Conservation (phyloP, 2,329 filamentous ascomycete genomes). For the Fusarium sp. region DNA sequence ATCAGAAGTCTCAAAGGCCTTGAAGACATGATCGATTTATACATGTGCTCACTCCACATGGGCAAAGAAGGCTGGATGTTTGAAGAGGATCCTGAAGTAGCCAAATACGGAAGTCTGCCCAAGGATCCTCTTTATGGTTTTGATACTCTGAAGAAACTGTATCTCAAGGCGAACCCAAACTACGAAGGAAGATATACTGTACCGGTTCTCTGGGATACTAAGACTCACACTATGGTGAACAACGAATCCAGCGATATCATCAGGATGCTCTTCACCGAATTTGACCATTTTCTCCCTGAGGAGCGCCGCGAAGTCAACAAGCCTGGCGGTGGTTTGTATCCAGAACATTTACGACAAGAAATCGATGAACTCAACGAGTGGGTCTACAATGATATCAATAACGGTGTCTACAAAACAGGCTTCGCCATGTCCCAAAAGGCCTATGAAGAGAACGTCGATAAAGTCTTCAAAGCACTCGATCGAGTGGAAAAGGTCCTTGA, state of each 20-base stretch:
- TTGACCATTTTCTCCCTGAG: constrained; percentile 70
- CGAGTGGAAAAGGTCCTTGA: constrained; percentile 69
- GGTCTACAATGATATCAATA: constrained; percentile 69
- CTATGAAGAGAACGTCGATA: constrained; percentile 71
- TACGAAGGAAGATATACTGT: constrained; percentile 80
- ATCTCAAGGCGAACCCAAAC: constrained; percentile 74
- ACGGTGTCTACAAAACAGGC: constrained; percentile 67
- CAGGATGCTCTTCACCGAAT: constrained; percentile 81
- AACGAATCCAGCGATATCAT: constrained; percentile 90
- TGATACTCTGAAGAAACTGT: constrained; percentile 76
- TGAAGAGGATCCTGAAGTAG: constrained; percentile 57
- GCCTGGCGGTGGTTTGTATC: constrained; percentile 68
- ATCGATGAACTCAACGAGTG: constrained; percentile 77
- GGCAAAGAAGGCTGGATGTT: constrained; percentile 67
- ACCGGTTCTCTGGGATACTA: constrained; percentile 77
- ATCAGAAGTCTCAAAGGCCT: constrained; percentile 79
- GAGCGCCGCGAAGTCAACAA: constrained; percentile 63
- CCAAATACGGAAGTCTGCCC: constrained; percentile 51
- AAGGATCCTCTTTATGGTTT: constrained; percentile 73
- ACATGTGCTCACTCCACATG: constrained; percentile 77
- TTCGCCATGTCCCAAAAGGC: constrained; percentile 74
- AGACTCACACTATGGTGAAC: constrained; percentile 77
- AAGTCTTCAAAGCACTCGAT: constrained; percentile 74
- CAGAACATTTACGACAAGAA: constrained; percentile 60
- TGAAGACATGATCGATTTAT: constrained; percentile 75